Conservation (phyloP, 75 land plant species). For the Cunninghamia lanceolata region DNA sequence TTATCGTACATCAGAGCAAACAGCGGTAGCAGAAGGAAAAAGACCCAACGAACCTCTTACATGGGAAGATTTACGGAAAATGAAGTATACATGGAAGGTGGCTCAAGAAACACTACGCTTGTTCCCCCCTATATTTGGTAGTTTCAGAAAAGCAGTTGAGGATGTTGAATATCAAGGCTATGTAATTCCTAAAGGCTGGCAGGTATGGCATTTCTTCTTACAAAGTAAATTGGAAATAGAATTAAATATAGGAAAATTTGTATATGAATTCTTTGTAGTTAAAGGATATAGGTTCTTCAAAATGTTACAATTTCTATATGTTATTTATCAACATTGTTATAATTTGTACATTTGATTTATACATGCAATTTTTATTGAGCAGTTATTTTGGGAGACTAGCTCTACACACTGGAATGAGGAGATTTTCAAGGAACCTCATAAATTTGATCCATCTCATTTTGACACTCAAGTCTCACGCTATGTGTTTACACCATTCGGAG, state of each 20-base stretch:
- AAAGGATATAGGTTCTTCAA: too few relatives aligned
- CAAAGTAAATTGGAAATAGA: too few relatives aligned
- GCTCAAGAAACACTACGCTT: conserved; percentile 41
- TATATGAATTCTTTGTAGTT: too few relatives aligned
- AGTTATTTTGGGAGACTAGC: conserved; percentile 15
- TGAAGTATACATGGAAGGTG: conserved; percentile 16
- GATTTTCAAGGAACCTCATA: conserved; percentile 27
- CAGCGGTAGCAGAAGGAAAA: background rate
- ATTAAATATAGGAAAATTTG: too few relatives aligned
- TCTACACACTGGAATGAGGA: conserved; percentile 15
- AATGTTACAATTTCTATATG: too few relatives aligned
- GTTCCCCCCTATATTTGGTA: conserved; percentile 37
- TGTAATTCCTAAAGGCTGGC: conserved; percentile 65
- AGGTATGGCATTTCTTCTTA: conserved; percentile 12
- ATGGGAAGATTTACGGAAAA: conserved; percentile 39
- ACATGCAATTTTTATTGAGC: background rate
- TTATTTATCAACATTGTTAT: too few relatives aligned
- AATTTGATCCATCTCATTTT: conserved; percentile 39
- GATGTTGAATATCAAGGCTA: conserved; percentile 52
- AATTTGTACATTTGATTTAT: too few relatives aligned
- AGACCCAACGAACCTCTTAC: background rate
- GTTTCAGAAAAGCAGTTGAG: conserved; percentile 30
- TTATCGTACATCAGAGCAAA: background rate
- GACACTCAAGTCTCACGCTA: conserved; percentile 38
- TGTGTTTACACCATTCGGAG: conserved; percentile 59